Conservation (phyloP, 768 basidiomycete genomes). For the Rhodosporidiobolus sp. region DNA sequence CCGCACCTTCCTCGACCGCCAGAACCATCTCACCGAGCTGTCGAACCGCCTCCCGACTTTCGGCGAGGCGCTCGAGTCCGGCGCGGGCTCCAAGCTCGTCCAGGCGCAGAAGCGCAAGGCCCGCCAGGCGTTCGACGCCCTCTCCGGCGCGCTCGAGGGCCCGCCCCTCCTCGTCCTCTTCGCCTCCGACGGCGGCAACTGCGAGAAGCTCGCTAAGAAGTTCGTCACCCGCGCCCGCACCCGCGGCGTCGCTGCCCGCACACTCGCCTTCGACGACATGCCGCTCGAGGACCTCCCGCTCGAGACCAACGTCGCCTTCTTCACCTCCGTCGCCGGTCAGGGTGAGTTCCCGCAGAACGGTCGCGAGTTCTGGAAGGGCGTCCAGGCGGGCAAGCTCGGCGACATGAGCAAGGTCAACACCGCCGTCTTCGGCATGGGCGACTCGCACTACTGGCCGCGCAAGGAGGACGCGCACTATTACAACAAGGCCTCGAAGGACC, state of each 20-base stretch:
- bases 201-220: constrained; percentile 94
- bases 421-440: constrained; percentile 90
- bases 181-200: constrained; percentile 88
- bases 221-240: constrained; percentile 76
- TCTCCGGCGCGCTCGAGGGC: constrained; percentile 78
- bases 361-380: constrained; percentile 77
- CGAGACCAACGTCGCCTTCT: constrained; percentile 71
- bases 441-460: constrained; percentile 98
- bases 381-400: constrained; percentile 60
- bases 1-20: constrained; percentile 86
- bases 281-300: constrained; percentile 68
- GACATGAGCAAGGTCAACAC: constrained; percentile 63
- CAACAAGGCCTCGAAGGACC: constrained; percentile 91
- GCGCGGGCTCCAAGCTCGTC: constrained; percentile 76
- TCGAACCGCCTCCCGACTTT: constrained; percentile 57
- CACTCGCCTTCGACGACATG: constrained; percentile 76
- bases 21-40: constrained; percentile 94
- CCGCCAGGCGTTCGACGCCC: constrained; percentile 74
- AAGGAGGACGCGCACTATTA: constrained; percentile 96
- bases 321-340: constrained; percentile 92
- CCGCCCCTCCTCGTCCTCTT: constrained; percentile 86
- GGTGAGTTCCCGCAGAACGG: constrained; percentile 98
- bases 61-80: constrained; percentile 74
- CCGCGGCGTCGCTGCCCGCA: constrained; percentile 71
- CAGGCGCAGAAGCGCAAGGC: constrained; percentile 79